Evolutionary conservation across 306 rosid species (phyloP).

Genomic region (Myrica gale): DNA sequence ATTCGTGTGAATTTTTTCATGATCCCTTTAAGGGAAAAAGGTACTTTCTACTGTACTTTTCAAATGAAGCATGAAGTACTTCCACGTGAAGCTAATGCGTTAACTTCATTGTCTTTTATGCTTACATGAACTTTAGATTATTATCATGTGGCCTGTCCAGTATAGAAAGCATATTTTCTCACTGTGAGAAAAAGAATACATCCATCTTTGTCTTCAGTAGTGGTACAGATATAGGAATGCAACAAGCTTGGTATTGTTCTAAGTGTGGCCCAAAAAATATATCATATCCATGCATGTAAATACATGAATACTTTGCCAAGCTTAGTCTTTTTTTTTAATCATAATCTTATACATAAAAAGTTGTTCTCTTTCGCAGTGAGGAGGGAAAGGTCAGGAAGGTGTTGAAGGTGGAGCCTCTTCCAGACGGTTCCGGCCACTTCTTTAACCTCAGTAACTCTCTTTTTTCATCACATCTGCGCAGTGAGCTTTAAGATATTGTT

Average conservation of each 20-base stretch:
- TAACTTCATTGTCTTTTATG: background rate
- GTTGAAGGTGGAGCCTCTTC: slow-evolving; percentile 88
- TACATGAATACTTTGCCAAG: background rate
- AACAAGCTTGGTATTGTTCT: slow-evolving; percentile 4
- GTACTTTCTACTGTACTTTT: slow-evolving; percentile 36
- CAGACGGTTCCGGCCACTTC: slow-evolving; percentile 88
- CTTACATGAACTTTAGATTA: background rate
- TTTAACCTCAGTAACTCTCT: slow-evolving; percentile 78
- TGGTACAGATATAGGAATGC: background rate
- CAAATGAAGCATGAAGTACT: background rate
- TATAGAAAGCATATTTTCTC: background rate
- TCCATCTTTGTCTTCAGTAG: background rate
- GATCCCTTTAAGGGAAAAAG: slow-evolving; percentile 70
- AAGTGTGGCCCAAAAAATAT: slow-evolving; percentile 2
- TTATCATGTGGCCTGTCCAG: background rate
- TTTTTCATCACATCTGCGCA: slow-evolving; percentile 28
- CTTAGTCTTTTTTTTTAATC: background rate
- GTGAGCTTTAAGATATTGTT: slow-evolving; percentile 2
- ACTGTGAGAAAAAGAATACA: background rate
- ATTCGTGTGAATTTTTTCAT: slow-evolving; percentile 70
- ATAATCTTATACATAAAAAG: slow-evolving; percentile 9
- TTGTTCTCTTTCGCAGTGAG: slow-evolving; percentile 59
- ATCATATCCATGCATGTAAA: background rate
- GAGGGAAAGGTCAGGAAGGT: slow-evolving; percentile 89
- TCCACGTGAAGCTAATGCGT: background rate